Conservation (phyloP, 1,284 basidiomycete genomes). For the Ustilago crameri region DNA sequence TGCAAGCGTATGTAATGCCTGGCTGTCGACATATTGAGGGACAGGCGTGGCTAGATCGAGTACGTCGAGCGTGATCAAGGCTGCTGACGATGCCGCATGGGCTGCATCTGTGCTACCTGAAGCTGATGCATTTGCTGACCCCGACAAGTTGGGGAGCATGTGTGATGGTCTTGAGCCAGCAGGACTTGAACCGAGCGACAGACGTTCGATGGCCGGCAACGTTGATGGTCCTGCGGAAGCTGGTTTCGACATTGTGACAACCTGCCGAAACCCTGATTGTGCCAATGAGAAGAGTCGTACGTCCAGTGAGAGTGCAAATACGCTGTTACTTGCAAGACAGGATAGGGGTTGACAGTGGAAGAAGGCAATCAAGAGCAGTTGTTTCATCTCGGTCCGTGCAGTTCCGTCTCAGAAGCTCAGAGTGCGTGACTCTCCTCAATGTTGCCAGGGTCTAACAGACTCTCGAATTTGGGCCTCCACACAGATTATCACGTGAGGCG, state of each 20-base stretch:
- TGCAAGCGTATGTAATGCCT: constrained; percentile 83
- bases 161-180: constrained; percentile 33
- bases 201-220: constrained; percentile 28
- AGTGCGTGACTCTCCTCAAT: neutral
- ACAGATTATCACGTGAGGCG: constrained; percentile 37
- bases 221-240: constrained; percentile 11
- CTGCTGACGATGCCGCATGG: constrained; percentile 20
- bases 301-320: no score
- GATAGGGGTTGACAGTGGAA: no score
- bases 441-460: constrained; percentile 16
- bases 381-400: constrained; percentile 24
- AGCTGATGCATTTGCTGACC: constrained; percentile 5
- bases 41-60: constrained; percentile 68
- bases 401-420: neutral
- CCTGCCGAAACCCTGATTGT: no score
- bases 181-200: constrained; percentile 36
- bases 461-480: constrained; percentile 16
- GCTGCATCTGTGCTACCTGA: constrained; percentile 12
- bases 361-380: neutral
- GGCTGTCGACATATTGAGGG: constrained; percentile 75
- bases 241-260: constrained; percentile 30
- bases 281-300: no score
- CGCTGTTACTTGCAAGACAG: no score
- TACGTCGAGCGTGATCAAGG: constrained; percentile 47
- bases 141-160: constrained; percentile 27